These are phyloP conservation scores for Fusarium succisae DNA, from an alignment of 2,329 filamentous ascomycete genomes.

Conservation along the genomic window DNA sequence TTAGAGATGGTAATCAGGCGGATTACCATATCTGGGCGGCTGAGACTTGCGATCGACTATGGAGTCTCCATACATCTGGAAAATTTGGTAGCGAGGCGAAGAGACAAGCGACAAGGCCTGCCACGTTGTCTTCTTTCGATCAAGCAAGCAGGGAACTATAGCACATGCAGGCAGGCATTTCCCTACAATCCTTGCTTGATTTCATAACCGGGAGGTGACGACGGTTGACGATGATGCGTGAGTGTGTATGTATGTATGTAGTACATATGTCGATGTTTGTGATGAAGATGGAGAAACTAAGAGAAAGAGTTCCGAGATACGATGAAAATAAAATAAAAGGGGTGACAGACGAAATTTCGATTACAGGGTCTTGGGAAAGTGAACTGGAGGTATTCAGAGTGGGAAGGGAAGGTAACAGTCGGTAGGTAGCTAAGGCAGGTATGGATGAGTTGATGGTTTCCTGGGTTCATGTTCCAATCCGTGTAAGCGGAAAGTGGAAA, in stretches of 20 bases:
- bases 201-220: slow-evolving; percentile 23
- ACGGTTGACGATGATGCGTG: background rate
- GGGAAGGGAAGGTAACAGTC: slow-evolving; percentile 16
- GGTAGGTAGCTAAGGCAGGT: slow-evolving; percentile 2
- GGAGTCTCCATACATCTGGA: slow-evolving; percentile 8
- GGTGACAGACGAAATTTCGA: slow-evolving; percentile 19
- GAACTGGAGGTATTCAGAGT: slow-evolving; percentile 6
- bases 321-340: slow-evolving; percentile 14
- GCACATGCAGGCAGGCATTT: slow-evolving; percentile 1
- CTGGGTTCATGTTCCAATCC: slow-evolving; percentile 6
- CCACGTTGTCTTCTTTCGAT: slow-evolving; percentile 31
- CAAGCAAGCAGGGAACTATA: slow-evolving; percentile 12
- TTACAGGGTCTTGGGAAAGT: slow-evolving; percentile 14
- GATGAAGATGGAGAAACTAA: background rate
- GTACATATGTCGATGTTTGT: slow-evolving; percentile 7
- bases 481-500: slow-evolving; percentile 26
- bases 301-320: background rate
- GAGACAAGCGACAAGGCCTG: slow-evolving; percentile 24
- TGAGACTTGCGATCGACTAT: slow-evolving; percentile 31
- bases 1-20: slow-evolving; percentile 33
- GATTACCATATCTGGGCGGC: background rate
- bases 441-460: slow-evolving; percentile 15
- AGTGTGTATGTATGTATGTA: background rate
- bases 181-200: slow-evolving; percentile 18
- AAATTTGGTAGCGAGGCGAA: slow-evolving; percentile 7